Percentiles rank a stretch among this genome's conserved stretches.
Conservation (phyloP, 1,284 basidiomycete species). For the Rhodotorula sp. region DNA sequence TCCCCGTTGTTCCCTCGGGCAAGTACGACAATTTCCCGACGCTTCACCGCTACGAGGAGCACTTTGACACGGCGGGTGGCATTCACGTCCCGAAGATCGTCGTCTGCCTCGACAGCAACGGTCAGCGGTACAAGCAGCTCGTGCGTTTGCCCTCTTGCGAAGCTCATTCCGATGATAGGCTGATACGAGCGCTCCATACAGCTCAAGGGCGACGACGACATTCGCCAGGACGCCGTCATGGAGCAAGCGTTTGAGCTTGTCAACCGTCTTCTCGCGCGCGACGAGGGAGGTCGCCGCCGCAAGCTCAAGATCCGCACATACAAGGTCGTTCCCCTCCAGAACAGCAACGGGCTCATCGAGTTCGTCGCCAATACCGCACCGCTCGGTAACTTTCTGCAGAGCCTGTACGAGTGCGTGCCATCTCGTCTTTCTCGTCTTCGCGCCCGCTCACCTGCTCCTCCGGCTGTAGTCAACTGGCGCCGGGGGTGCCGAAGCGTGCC, state of each 20-base stretch:
- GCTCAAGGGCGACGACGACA: conserved; percentile 93
- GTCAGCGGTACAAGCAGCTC: conserved; percentile 73
- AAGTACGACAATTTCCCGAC: conserved; percentile 63
- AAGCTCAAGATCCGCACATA: conserved; percentile 78
- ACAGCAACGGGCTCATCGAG: conserved; percentile 83
- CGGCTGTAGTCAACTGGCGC: conserved; percentile 14
- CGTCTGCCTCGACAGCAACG: conserved; percentile 69
- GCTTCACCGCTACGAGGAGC: conserved; percentile 64
- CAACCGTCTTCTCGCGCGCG: conserved; percentile 72
- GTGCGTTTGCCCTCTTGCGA: conserved; percentile 57
- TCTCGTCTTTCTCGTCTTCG: not conserved
- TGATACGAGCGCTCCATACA: conserved; percentile 50
- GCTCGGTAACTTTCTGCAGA: conserved; percentile 53
- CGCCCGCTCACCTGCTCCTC: not conserved
- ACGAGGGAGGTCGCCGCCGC: conserved; percentile 74
- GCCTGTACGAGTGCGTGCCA: conserved; percentile 26
- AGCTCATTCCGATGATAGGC: too few relatives aligned
- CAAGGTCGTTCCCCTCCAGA: conserved; percentile 80
- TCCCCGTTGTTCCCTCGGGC: conserved; percentile 70
- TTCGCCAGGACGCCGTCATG: conserved; percentile 98
- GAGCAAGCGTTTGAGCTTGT: conserved; percentile 94
- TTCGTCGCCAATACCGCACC: conserved; percentile 82
- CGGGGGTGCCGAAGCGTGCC: not conserved
- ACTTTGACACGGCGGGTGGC: conserved; percentile 74
- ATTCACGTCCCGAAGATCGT: conserved; percentile 81